Percentiles rank a stretch among this genome's conserved stretches.
These are phyloP conservation scores for Amanita pseudoporphyria DNA, from an alignment of 768 basidiomycete species.

Conservation along the genomic window DNA sequence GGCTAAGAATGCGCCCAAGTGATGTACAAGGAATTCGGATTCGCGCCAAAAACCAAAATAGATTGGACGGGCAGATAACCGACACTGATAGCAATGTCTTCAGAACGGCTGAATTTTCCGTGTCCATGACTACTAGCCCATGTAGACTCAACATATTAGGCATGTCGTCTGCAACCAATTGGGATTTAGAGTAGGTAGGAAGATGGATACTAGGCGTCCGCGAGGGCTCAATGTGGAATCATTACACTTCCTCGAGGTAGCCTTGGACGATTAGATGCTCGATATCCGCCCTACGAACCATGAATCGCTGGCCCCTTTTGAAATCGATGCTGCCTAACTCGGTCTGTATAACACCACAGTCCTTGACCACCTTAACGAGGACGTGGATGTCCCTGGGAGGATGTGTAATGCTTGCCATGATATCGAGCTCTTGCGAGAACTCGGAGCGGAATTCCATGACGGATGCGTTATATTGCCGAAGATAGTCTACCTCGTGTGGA, in stretches of 20 bases:
- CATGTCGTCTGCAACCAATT: no score
- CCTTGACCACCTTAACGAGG: conserved; percentile 74
- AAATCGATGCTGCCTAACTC: conserved; percentile 90
- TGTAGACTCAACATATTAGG: no score
- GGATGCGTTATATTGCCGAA: conserved; percentile 16
- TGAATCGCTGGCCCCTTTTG: conserved; percentile 80
- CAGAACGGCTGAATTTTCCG: no score
- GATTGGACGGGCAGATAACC: no score
- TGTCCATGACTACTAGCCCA: no score
- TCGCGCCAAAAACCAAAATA: no score
- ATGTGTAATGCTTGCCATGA: conserved; percentile 70
- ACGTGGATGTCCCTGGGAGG: conserved; percentile 90
- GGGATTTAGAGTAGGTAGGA: no score
- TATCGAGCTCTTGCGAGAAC: conserved; percentile 80
- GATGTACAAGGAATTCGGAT: no score
- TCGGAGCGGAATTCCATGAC: conserved; percentile 80
- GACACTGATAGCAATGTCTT: no score
- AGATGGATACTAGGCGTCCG: no score
- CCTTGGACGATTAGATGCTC: conserved; percentile 94
- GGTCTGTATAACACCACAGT: conserved; percentile 89
- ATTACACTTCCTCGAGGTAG: conserved; percentile 72
- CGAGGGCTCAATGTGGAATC: no score
- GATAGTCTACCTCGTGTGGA: conserved; percentile 52
- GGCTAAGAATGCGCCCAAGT: no score
- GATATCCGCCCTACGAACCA: conserved; percentile 81